Percentiles rank a stretch among this genome's conserved stretches.
Evolutionary conservation across 2,329 filamentous ascomycete species (phyloP).

Genomic region (Diaporthe humulicola): DNA sequence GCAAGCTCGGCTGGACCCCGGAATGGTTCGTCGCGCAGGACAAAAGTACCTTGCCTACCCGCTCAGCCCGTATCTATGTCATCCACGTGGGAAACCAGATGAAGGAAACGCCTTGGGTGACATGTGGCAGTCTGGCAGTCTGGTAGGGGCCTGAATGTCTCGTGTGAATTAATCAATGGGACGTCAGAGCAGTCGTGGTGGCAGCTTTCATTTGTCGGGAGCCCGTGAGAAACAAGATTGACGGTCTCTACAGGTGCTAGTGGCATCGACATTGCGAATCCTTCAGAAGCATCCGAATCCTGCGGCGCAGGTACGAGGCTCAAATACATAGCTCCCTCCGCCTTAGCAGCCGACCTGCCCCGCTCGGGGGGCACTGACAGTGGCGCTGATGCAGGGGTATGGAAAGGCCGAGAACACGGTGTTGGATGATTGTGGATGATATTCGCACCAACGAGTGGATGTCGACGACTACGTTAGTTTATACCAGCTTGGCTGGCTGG

Average conservation of each 20-base stretch:
- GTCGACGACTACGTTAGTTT: neutral
- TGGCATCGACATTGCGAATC: constrained; percentile 28
- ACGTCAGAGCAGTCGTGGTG: neutral
- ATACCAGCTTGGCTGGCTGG: neutral
- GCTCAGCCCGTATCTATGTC: constrained; percentile 4
- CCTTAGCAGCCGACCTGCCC: constrained; percentile 27
- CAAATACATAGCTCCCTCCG: constrained; percentile 10
- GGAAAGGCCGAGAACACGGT: neutral
- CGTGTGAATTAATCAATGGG: constrained; percentile 1
- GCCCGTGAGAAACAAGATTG: constrained; percentile 33
- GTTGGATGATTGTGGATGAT: constrained; percentile 2
- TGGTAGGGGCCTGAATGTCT: neutral
- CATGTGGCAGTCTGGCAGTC: constrained; percentile 5
- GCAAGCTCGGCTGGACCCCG: constrained; percentile 24
- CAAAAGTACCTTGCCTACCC: constrained; percentile 19
- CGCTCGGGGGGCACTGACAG: constrained; percentile 4
- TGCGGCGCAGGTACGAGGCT: constrained; percentile 36
- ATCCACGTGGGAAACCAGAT: constrained; percentile 16
- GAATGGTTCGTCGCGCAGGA: constrained; percentile 4
- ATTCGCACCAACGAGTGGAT: neutral
- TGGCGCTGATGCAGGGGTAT: constrained; percentile 15
- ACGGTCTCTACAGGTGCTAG: constrained; percentile 24
- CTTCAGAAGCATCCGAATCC: constrained; percentile 31
- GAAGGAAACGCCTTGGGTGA: neutral
- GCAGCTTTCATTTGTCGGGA: constrained; percentile 24